Base-by-base conservation (phyloP, 306 rosid genomes). In the Lotus japonicus region DNA sequence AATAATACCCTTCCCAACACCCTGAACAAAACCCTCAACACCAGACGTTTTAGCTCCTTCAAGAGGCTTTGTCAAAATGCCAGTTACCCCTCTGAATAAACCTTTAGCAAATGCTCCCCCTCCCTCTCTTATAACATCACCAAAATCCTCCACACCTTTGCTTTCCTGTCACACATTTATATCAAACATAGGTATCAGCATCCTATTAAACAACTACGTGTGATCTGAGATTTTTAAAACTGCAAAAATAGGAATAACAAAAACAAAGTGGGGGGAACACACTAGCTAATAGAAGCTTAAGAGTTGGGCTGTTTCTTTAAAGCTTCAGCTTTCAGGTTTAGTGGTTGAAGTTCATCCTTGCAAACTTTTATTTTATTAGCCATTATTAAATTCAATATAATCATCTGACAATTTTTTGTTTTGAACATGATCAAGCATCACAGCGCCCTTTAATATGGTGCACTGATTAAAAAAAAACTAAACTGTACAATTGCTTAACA, bases 51-150 rank as follows among this genome's bases (percentile, higher is more conserved):
- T 94, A 51, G 99, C 99, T 55, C 99, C 99, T 85, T 94, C 99
- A 23, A 94, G 90, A 75, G 99, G 99, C 79, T 94, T 94, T 62
- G 97, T 90, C 63, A 94, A 81, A 82, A 94, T 94, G 63, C 99
- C 99, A 69, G 97, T 94, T 43, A 94, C 99, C 31, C 99, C 99
- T 85, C 99, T 86, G 72, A 94, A 94, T 46, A 94, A 83, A 65
- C 99, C 99, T 84, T 94, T 94, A 28, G 99, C 99, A 2, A 94
- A 79, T 68, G 99, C 99, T 59, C 99, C 99, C 64, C 99, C 99
- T 65, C 99, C 99, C 80, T 77, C 99, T 86, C 99, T 89, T 45
- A 94, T 66, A 71, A 94, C 97, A 78, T 86, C 99, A 50, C 97
- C 90, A 41, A 94, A 78, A 83, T 85, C 97, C 84, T 86, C 99